These are phyloP conservation scores for Colletotrichum caudatum DNA, from an alignment of 2,329 filamentous ascomycete species.

Conservation along the genomic window DNA sequence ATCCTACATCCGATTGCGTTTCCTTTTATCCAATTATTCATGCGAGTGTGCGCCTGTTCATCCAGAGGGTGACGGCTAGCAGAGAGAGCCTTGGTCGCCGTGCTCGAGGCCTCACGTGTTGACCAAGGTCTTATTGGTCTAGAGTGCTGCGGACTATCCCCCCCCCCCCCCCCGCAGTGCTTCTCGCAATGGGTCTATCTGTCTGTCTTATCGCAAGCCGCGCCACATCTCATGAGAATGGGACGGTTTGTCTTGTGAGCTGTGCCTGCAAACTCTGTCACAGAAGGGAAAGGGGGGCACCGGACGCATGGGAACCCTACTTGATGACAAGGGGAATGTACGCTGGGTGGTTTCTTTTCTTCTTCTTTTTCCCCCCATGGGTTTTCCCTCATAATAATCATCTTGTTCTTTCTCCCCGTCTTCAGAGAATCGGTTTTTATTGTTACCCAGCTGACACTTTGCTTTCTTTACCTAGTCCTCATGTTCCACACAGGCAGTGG, in stretches of 20 bases:
- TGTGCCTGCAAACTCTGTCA: not conserved
- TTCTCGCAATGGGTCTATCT: not conserved
- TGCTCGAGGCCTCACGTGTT: too few relatives aligned
- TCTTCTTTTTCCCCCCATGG: too few relatives aligned
- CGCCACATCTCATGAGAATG: not conserved
- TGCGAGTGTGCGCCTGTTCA: not conserved
- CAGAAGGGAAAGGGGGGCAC: not conserved
- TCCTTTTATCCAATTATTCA: not conserved
- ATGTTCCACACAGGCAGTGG: too few relatives aligned
- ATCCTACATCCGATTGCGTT: not conserved
- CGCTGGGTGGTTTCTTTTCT: too few relatives aligned
- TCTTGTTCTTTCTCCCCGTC: not conserved
- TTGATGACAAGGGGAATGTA: too few relatives aligned
- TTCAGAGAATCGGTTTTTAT: not conserved
- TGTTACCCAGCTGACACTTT: not conserved
- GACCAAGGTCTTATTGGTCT: too few relatives aligned
- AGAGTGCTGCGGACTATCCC: not conserved
- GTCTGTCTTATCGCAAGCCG: not conserved
- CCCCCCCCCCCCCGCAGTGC: not conserved
- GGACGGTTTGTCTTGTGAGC: not conserved
- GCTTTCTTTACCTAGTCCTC: too few relatives aligned
- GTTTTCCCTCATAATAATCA: too few relatives aligned
- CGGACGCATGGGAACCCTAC: not conserved
- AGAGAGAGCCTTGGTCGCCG: not conserved
- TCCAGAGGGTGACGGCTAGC: not conserved